phyloP scores from a whole-genome alignment of 495 filamentous ascomycete genomes.

The Penicillium dipodomyicola region DNA sequence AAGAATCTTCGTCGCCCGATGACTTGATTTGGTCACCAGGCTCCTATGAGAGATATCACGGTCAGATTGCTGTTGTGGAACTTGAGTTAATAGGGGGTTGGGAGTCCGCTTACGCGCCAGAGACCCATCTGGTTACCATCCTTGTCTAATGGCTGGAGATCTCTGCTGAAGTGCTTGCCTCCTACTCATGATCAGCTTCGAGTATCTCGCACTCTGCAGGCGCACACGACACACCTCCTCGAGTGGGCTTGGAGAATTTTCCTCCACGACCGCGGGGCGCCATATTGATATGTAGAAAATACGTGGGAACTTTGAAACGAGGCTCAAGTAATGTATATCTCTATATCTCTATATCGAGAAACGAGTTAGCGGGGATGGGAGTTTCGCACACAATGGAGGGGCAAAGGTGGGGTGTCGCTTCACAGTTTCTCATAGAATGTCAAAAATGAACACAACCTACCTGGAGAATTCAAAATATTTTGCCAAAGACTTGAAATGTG shows the following conservation, averaged over 20 bases:
- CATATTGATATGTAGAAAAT: conserved; percentile 30
- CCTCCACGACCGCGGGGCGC: conserved; percentile 69
- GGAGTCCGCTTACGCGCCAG: conserved; percentile 61
- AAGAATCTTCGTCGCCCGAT: conserved; percentile 39
- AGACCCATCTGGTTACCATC: conserved; percentile 76
- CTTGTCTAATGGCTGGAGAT: conserved; percentile 79
- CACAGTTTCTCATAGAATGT: not conserved
- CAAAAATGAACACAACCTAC: not conserved
- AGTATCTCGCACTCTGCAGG: conserved; percentile 2
- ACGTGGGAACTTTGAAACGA: not conserved
- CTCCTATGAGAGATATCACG: conserved; percentile 37
- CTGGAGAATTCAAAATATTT: not conserved
- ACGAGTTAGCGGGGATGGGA: not conserved
- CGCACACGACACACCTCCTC: conserved; percentile 66
- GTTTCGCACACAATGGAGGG: conserved; percentile 1
- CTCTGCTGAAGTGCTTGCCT: conserved; percentile 89
- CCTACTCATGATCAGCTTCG: conserved; percentile 47
- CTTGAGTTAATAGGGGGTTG: not conserved
- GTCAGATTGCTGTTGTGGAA: not conserved
- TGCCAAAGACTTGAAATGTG: not conserved
- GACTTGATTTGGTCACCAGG: conserved; percentile 42
- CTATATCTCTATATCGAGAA: not conserved
- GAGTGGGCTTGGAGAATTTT: conserved; percentile 89
- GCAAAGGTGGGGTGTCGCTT: not conserved
- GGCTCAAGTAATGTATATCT: not conserved